Percentiles rank a stretch among this genome's conserved stretches.
phyloP scores from a whole-genome alignment of 2,329 filamentous ascomycete species.

The Pseudocercospora crystallina region DNA sequence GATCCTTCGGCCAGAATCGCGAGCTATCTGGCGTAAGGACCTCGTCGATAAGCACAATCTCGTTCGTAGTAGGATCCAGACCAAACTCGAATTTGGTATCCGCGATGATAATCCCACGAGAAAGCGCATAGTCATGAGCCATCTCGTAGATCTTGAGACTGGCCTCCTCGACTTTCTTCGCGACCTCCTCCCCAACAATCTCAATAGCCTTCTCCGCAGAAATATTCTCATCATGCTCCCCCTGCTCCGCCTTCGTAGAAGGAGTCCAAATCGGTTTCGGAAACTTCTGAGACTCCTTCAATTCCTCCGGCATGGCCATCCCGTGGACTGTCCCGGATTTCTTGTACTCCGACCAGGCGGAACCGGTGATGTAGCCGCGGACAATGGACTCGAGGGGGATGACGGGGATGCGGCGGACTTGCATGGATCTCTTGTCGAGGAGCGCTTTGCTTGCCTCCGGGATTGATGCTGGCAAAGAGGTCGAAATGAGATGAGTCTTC shows the following conservation, averaged over 20 bases:
- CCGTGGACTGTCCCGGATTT: slow-evolving; percentile 76
- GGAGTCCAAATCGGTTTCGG: slow-evolving; percentile 73
- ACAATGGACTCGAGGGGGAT: slow-evolving; percentile 82
- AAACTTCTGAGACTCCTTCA: slow-evolving; percentile 70
- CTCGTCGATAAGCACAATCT: slow-evolving; percentile 78
- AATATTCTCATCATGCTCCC: slow-evolving; percentile 84
- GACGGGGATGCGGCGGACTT: slow-evolving; percentile 70
- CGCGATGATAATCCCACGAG: slow-evolving; percentile 72
- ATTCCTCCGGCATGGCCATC: slow-evolving; percentile 64
- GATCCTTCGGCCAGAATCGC: slow-evolving; percentile 78
- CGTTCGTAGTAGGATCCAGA: slow-evolving; percentile 58
- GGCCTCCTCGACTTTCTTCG: slow-evolving; percentile 63
- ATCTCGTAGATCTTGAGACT: slow-evolving; percentile 63
- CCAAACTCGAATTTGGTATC: slow-evolving; percentile 79
- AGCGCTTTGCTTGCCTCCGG: slow-evolving; percentile 27
- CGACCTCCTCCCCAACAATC: slow-evolving; percentile 66
- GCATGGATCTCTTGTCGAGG: slow-evolving; percentile 69
- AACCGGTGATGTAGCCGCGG: slow-evolving; percentile 86
- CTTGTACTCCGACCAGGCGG: slow-evolving; percentile 77
- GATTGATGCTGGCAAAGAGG: slow-evolving; percentile 56
- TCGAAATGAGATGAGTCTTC: slow-evolving; percentile 63
- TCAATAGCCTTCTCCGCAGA: slow-evolving; percentile 61
- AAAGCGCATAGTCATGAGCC: slow-evolving; percentile 63
- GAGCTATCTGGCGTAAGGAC: slow-evolving; percentile 75
- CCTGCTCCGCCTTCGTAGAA: slow-evolving; percentile 78